Base-by-base conservation (phyloP, 1,139 yeast genomes). In the Pichia sorboxylosa region DNA sequence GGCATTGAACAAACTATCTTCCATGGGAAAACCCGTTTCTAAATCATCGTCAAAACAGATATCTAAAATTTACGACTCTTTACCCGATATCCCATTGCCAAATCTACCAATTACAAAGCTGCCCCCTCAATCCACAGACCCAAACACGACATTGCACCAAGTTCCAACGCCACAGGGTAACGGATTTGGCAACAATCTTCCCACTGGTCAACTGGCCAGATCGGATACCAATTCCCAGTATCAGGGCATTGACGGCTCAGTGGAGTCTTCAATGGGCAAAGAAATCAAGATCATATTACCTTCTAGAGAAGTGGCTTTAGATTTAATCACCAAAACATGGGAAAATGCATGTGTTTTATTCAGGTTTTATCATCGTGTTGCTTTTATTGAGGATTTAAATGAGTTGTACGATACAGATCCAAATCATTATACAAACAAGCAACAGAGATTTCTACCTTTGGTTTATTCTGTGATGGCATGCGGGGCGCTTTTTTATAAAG, bases 361-460 rank as follows among this genome's bases (percentile, higher is more conserved):
- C 51, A 62, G 94, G 35, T 84, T 85, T 50, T 81, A 81, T 51
- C 94, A 85, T 49, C 63, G 94, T 17, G 93, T 94, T 0, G 75
- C 90, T 3, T 70, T 84, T 38, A 54, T 73, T 52, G 55, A 74
- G 28, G 73, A 69, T 40, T 49, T 74, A 31, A 70, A 69, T 41
- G 64, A 69, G 26, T 65, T 73, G 22, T 70, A 74, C 47, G 78
- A 77, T 28, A 64, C 82, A 9, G 84, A 75, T 43, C 84, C 87
- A 0, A 63, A 63, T 6, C 67, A 73, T 37, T 81, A 78, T 51
- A 69, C 83, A 8, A 77, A 75, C 45, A 66, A 80, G 42, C 94
- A 83, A 51, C 80, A 73, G 44, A 71, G 75, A 46, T 78, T 83
- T 40, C 57, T 82, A 35, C 94, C 95, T 0, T 65, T 85, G 43